Evolutionary conservation across 2,329 filamentous ascomycete species (phyloP).

Genomic region (Intubia oerlemansii): DNA sequence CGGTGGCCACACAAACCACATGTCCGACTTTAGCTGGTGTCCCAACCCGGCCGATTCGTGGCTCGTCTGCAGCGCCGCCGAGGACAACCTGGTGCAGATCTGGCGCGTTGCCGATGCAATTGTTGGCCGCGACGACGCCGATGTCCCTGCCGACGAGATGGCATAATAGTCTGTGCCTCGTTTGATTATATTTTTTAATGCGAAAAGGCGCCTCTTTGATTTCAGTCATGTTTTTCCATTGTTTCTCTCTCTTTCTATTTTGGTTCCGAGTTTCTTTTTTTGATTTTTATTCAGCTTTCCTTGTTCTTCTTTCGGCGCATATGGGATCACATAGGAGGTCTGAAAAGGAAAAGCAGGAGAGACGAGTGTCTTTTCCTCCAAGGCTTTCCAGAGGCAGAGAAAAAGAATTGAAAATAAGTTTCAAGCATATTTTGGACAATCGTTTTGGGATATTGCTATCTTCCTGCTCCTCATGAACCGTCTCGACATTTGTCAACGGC

Average conservation of each 20-base stretch:
- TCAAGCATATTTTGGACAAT: no score
- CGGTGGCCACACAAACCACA: conserved; percentile 88
- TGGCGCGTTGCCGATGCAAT: conserved; percentile 77
- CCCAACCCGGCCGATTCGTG: conserved; percentile 84
- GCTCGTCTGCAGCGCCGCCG: conserved; percentile 86
- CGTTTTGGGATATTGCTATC: no score
- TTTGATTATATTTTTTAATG: neutral
- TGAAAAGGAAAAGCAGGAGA: no score
- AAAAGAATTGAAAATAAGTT: no score
- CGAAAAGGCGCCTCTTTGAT: neutral
- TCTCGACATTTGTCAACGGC: no score
- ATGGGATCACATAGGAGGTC: no score
- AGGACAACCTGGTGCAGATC: conserved; percentile 91
- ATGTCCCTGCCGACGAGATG: conserved; percentile 57
- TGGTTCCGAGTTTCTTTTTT: neutral
- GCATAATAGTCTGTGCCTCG: conserved; percentile 31
- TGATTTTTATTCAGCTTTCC: no score
- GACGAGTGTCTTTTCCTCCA: no score
- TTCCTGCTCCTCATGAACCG: no score
- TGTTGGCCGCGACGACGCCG: conserved; percentile 54
- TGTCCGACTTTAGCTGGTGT: conserved; percentile 97
- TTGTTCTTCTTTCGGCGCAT: no score
- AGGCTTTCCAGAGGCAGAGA: no score
- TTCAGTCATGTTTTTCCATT: no score
- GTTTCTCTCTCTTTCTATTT: neutral